phyloP scores from a whole-genome alignment of 2,329 filamentous ascomycete species.

The Pyricularia grisea region DNA sequence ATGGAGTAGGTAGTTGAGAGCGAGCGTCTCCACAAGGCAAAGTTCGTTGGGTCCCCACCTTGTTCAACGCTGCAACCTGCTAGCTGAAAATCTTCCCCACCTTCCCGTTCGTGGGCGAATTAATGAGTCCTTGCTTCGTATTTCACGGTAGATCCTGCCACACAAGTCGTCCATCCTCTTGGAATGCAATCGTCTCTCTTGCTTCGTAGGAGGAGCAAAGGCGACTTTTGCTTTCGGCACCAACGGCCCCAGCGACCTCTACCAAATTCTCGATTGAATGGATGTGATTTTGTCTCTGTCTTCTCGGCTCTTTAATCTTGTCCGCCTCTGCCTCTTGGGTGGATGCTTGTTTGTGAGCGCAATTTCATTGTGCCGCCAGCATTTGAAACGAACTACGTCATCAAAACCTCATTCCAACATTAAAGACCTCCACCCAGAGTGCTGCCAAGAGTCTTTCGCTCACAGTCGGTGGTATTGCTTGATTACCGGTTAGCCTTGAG shows the following conservation, averaged over 20 bases:
- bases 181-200: background rate
- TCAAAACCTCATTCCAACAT: background rate
- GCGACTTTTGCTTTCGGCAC: background rate
- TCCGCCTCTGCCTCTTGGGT: background rate
- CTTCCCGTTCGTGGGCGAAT: background rate
- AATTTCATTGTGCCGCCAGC: background rate
- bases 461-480: background rate
- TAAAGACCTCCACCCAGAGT: background rate
- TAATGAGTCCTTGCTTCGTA: background rate
- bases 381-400: slow-evolving; percentile 5
- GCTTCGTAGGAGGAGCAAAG: background rate
- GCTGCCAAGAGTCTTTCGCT: background rate
- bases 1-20: background rate
- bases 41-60: background rate
- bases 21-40: background rate
- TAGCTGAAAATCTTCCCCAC: background rate
- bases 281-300: background rate
- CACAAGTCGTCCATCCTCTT: background rate
- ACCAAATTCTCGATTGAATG: background rate
- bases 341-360: background rate
- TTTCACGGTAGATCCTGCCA: background rate
- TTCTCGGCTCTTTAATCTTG: background rate
- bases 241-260: background rate
- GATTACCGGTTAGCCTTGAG: slow-evolving; percentile 3
- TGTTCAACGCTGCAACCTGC: background rate